These are phyloP conservation scores for Rhizophagus clarus DNA, from an alignment of 192 early-diverging fungal genomes.

Conservation along the genomic window DNA sequence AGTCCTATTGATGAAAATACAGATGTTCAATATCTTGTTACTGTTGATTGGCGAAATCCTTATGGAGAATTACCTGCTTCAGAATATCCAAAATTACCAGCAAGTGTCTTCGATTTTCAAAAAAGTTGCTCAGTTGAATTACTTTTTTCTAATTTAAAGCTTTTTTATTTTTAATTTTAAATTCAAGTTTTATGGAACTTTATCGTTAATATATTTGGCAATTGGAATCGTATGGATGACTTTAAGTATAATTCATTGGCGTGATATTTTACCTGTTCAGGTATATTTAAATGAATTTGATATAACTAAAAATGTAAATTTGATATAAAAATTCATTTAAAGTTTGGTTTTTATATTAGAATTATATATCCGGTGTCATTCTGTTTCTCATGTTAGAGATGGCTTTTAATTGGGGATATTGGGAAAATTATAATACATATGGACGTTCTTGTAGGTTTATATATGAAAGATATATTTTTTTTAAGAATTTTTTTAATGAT, in stretches of 20 bases:
- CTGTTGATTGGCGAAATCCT: constrained; percentile 70
- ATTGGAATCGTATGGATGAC: constrained; percentile 81
- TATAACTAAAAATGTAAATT: not conserved
- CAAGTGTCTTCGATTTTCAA: constrained; percentile 32
- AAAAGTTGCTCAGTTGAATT: constrained; percentile 30
- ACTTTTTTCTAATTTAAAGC: not conserved
- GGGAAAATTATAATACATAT: constrained; percentile 67
- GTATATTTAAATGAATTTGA: constrained; percentile 25
- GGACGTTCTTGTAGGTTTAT: constrained; percentile 62
- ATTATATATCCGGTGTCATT: constrained; percentile 83
- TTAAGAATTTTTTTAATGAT: not conserved
- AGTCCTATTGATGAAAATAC: constrained; percentile 35
- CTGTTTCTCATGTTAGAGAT: constrained; percentile 88
- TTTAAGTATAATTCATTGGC: constrained; percentile 78
- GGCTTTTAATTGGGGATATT: constrained; percentile 89
- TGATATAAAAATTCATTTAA: not conserved
- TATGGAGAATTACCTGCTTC: constrained; percentile 83
- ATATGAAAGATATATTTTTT: constrained; percentile 12
- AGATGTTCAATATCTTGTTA: constrained; percentile 41
- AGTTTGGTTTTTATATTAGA: constrained; percentile 38
- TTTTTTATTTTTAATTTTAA: not conserved
- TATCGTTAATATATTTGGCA: constrained; percentile 72
- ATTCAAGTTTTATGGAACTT: constrained; percentile 71
- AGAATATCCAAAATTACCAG: constrained; percentile 87
- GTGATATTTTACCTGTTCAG: constrained; percentile 89